A percentile compares a stretch with the other conserved stretches of the same genome.
These are phyloP conservation scores for Zygotorulaspora florentina DNA, from an alignment of 805 yeast species.

Conservation along the genomic window DNA sequence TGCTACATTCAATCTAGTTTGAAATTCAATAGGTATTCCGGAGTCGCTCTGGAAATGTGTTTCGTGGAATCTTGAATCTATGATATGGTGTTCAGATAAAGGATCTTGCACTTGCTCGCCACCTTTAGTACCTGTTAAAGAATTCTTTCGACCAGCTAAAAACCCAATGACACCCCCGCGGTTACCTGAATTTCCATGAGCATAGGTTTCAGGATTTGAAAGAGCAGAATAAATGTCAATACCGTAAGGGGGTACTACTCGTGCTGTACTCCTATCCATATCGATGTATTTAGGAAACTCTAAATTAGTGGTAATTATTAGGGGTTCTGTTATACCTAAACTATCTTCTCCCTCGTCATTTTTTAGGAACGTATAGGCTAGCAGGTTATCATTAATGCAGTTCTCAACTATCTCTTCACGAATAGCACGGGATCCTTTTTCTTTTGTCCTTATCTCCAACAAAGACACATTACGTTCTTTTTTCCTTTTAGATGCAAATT, in stretches of 20 bases:
- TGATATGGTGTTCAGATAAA: background rate
- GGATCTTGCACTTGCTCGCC: constrained; percentile 3
- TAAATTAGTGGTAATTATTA: constrained; percentile 26
- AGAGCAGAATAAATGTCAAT: constrained; percentile 25
- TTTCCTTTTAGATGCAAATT: constrained; percentile 27
- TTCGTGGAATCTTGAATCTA: constrained; percentile 15
- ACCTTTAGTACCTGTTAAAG: constrained; percentile 6
- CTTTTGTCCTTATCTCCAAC: constrained; percentile 60
- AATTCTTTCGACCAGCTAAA: constrained; percentile 18
- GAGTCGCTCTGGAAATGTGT: constrained; percentile 20
- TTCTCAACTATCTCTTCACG: constrained; percentile 53
- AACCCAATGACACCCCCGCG: constrained; percentile 22
- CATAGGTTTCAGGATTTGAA: constrained; percentile 16
- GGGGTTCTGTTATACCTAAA: constrained; percentile 23
- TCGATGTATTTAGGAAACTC: constrained; percentile 30
- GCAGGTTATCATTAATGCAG: constrained; percentile 56
- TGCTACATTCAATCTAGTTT: constrained; percentile 24
- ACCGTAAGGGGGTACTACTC: constrained; percentile 34
- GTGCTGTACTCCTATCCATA: constrained; percentile 22
- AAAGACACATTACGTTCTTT: constrained; percentile 54
- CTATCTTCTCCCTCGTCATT: constrained; percentile 14
- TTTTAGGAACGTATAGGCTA: constrained; percentile 43
- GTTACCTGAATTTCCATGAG: constrained; percentile 6
- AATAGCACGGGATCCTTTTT: constrained; percentile 44
- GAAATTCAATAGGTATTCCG: constrained; percentile 19